Evolutionary conservation across 371 early-diverging fungal species (phyloP).

Genomic region (Dinochytrium kinnereticum): DNA sequence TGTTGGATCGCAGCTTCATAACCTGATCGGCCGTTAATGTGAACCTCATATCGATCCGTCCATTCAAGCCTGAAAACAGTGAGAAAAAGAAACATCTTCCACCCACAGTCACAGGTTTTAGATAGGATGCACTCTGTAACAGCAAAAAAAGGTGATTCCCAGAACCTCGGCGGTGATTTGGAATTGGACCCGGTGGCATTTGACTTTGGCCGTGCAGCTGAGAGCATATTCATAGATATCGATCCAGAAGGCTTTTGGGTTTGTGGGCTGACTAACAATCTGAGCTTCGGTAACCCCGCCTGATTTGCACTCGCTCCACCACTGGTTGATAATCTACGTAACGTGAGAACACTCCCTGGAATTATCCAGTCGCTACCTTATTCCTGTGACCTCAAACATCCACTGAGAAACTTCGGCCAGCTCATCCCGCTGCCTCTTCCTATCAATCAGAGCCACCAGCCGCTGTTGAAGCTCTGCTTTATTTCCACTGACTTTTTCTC

Average conservation of each 20-base stretch:
- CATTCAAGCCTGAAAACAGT: not conserved
- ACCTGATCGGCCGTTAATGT: not conserved
- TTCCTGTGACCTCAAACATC: slow-evolving; percentile 4
- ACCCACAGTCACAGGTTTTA: slow-evolving; percentile 1
- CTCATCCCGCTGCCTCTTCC: not conserved
- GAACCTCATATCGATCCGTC: not conserved
- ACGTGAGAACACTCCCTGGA: not conserved
- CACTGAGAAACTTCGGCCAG: not conserved
- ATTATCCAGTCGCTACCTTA: not conserved
- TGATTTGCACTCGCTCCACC: not conserved
- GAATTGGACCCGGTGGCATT: not conserved
- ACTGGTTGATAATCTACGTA: no score
- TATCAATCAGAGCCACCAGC: not conserved
- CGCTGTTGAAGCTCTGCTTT: slow-evolving; percentile 18
- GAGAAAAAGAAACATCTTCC: not conserved
- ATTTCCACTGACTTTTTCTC: slow-evolving; percentile 32
- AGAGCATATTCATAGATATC: not conserved
- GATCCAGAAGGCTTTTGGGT: not conserved
- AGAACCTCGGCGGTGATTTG: not conserved
- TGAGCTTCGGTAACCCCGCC: not conserved
- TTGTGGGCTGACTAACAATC: not conserved
- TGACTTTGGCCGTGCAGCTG: not conserved
- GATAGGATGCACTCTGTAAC: not conserved
- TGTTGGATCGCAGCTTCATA: not conserved
- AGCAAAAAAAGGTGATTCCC: not conserved